A percentile compares a stretch with the other conserved stretches of the same genome.
Evolutionary conservation across 1,284 basidiomycete species (phyloP).

Genomic region (Pisolithus thermaeus): DNA sequence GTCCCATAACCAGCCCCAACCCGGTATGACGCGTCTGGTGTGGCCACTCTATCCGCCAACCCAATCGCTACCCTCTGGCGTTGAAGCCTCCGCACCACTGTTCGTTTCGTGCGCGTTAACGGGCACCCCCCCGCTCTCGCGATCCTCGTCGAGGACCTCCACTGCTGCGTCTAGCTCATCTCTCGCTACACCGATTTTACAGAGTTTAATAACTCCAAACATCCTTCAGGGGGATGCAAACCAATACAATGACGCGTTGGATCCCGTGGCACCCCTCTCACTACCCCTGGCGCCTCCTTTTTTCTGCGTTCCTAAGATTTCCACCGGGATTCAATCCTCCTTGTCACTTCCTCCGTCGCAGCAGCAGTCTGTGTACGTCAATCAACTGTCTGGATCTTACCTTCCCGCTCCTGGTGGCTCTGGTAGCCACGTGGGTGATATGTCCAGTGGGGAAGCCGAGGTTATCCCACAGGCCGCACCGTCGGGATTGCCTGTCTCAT

Average conservation of each 20-base stretch:
- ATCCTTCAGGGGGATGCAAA: no score
- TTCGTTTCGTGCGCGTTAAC: neutral
- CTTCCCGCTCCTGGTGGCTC: no score
- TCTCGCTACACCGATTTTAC: neutral
- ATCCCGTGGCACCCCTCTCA: no score
- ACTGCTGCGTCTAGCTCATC: neutral
- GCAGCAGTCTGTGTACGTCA: no score
- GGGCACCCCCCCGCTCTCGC: neutral
- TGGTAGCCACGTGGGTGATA: no score
- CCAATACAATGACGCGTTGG: no score
- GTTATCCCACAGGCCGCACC: neutral
- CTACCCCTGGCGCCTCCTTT: no score
- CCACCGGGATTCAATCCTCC: no score
- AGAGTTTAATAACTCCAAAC: neutral
- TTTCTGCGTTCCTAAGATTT: no score
- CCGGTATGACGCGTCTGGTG: neutral
- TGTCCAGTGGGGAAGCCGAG: neutral
- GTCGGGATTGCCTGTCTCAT: neutral
- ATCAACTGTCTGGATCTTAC: no score
- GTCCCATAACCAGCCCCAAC: neutral
- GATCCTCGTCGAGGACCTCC: neutral
- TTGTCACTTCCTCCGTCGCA: no score
- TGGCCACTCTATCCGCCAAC: conserved; percentile 1
- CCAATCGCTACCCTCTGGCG: neutral
- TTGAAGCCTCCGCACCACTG: neutral